Evolutionary conservation across 495 filamentous ascomycete species (phyloP).

Genomic region (Penicillium mononematosum): DNA sequence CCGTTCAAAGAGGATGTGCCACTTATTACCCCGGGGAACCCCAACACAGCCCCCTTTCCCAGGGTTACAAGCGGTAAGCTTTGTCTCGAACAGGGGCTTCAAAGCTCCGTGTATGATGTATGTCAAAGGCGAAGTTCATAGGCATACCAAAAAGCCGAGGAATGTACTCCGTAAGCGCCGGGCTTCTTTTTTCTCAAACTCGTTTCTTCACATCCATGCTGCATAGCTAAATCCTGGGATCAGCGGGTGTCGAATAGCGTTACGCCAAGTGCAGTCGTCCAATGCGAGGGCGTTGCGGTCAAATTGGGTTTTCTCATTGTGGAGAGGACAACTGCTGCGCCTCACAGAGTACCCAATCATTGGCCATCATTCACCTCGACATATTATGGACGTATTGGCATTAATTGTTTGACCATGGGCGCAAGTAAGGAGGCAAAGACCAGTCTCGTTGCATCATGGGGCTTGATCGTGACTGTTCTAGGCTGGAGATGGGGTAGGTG

Average conservation of each 20-base stretch:
- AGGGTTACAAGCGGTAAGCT: background rate
- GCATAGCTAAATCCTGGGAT: background rate
- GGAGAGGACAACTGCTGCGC: background rate
- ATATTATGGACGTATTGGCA: background rate
- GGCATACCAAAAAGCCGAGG: background rate
- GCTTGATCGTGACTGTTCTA: background rate
- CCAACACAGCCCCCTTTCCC: conserved; percentile 6
- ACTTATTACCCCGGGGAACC: background rate
- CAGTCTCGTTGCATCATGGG: background rate
- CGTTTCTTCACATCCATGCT: background rate
- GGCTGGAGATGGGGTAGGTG: background rate
- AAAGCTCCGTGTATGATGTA: background rate
- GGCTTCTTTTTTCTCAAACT: conserved; percentile 4
- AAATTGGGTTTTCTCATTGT: conserved; percentile 4
- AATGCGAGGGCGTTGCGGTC: background rate
- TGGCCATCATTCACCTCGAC: background rate
- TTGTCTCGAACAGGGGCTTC: background rate
- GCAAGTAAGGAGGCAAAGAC: background rate
- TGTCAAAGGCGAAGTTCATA: conserved; percentile 2
- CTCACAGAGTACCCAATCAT: background rate
- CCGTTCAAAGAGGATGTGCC: background rate
- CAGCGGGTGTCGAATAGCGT: background rate
- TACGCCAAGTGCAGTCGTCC: background rate
- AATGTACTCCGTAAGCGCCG: conserved; percentile 19
- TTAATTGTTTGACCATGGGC: background rate